phyloP scores from a whole-genome alignment of 2,329 filamentous ascomycete genomes.

The Incumbomyces lentus region DNA sequence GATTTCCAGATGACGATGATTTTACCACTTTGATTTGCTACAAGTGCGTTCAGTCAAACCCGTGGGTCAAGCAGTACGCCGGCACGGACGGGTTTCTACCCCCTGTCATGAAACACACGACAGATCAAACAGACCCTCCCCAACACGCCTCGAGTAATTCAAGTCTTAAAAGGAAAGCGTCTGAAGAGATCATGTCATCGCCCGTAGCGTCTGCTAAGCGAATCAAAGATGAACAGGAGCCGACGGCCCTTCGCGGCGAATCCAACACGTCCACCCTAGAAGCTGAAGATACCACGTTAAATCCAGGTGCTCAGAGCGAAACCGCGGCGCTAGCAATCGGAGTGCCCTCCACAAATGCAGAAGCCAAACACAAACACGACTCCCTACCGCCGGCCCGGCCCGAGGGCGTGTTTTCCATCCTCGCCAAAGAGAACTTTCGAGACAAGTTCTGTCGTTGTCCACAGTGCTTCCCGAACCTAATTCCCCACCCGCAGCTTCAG shows the following conservation, averaged over 20 bases:
- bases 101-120: constrained; percentile 48
- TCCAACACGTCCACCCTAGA: constrained; percentile 13
- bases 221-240: constrained; percentile 49
- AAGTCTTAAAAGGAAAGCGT: constrained; percentile 36
- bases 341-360: constrained; percentile 10
- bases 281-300: constrained; percentile 41
- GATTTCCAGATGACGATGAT: constrained; percentile 78
- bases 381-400: constrained; percentile 48
- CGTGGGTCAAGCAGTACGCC: constrained; percentile 87
- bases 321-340: constrained; percentile 8
- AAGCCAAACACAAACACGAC: constrained; percentile 47
- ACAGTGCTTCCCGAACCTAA: constrained; percentile 65
- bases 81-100: constrained; percentile 68
- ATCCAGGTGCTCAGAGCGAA: constrained; percentile 14
- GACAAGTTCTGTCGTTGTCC: constrained; percentile 71
- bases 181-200: constrained; percentile 15
- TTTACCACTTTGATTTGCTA: constrained; percentile 91
- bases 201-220: constrained; percentile 42
- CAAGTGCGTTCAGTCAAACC: constrained; percentile 77
- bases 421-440: constrained; percentile 70
- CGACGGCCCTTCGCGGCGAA: constrained; percentile 16
- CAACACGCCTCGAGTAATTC: neutral
- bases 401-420: constrained; percentile 61
- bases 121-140: neutral
- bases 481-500: constrained; percentile 66